phyloP scores from a whole-genome alignment of 495 filamentous ascomycete species.

The Corynascus novoguineensis region DNA sequence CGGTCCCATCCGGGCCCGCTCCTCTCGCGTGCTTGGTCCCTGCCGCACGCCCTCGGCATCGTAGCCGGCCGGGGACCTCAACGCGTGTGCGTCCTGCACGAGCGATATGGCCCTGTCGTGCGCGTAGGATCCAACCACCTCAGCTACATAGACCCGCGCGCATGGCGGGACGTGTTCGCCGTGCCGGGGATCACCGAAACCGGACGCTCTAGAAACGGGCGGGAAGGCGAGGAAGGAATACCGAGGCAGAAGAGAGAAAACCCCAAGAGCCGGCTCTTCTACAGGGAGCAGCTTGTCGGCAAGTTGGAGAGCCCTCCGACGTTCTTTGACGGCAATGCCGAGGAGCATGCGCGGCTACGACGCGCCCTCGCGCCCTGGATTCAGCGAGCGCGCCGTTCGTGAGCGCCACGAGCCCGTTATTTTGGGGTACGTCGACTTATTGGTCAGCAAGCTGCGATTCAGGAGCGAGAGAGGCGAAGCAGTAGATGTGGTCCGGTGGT shows the following conservation, averaged over 20 bases:
- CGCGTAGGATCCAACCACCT: conserved; percentile 51
- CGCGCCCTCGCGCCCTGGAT: conserved; percentile 49
- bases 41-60: conserved; percentile 29
- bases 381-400: conserved; percentile 45
- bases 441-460: conserved; percentile 42
- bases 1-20: conserved; percentile 46
- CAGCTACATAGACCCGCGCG: conserved; percentile 42
- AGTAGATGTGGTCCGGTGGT: conserved; percentile 50
- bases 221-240: no score
- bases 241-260: background rate
- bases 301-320: conserved; percentile 19
- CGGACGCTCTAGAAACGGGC: no score
- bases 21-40: conserved; percentile 32
- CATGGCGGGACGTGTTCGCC: conserved; percentile 54
- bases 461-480: conserved; percentile 21
- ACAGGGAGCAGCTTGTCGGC: conserved; percentile 4
- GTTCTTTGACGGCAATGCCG: conserved; percentile 29
- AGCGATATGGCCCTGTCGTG: conserved; percentile 49
- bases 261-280: background rate
- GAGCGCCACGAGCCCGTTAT: conserved; percentile 47
- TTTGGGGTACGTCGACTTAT: conserved; percentile 39
- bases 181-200: background rate
- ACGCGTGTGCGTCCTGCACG: conserved; percentile 42
- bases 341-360: conserved; percentile 40
- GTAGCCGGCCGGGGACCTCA: conserved; percentile 36